These are phyloP conservation scores for Eimeria praecox DNA, from an alignment of 169 alveolate genomes.

Conservation along the genomic window DNA sequence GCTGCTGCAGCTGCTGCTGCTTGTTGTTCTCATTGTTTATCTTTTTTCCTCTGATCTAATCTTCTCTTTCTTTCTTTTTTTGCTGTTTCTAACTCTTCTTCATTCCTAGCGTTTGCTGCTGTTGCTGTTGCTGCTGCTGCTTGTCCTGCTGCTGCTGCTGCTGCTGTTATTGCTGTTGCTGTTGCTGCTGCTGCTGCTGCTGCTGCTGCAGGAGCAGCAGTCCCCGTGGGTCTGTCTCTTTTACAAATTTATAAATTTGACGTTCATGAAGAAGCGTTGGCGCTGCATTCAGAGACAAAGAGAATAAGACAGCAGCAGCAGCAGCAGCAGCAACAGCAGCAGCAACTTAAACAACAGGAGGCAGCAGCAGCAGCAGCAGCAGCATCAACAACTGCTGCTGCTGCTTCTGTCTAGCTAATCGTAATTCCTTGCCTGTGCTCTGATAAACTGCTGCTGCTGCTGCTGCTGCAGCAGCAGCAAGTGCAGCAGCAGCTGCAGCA, in stretches of 20 bases:
- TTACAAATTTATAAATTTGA: background rate
- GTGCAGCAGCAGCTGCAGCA: constrained; percentile 24
- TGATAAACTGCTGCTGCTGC: background rate
- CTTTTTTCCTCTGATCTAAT: too few species aligned
- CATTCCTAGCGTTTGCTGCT: background rate
- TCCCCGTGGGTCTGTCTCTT: background rate
- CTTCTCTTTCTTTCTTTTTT: too few species aligned
- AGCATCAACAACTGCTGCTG: too few species aligned
- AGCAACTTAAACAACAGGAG: too few species aligned
- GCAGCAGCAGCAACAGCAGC: background rate
- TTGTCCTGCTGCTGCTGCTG: background rate
- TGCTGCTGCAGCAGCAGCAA: background rate
- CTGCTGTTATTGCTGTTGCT: background rate
- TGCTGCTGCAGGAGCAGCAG: background rate
- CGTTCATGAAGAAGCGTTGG: background rate
- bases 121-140: background rate
- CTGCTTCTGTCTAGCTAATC: too few species aligned
- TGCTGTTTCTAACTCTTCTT: too few species aligned
- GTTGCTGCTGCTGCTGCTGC: background rate
- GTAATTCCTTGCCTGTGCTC: too few species aligned
- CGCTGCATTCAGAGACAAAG: background rate
- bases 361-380: constrained; percentile 8
- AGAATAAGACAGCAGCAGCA: background rate
- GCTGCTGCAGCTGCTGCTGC: too few species aligned
- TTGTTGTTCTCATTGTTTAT: too few species aligned